Base-by-base conservation (phyloP, 331 rosid species). In the Dryas integrifolia region DNA sequence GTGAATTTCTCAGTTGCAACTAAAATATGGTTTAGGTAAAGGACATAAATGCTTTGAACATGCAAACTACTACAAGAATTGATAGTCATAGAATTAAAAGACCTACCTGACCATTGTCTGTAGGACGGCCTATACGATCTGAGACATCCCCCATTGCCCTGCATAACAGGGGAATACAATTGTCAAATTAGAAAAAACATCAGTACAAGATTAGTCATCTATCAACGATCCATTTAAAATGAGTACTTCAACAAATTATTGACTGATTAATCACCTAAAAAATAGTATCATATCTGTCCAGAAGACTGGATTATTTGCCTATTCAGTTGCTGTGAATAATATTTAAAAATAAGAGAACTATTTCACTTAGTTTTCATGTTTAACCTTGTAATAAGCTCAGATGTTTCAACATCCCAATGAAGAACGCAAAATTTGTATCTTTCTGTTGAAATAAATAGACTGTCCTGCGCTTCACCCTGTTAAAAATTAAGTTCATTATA, bases 61-160 rank as follows among this genome's bases (percentile, higher is more conserved):
- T 43, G 47, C 39, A 59, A 68, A 59, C 72, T 66, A 43, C 39
- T 15, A 61, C 15, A 50, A 39, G 52, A 53, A 57, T 16, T 24
- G 44, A 55, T n/a, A 55, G 39, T 38, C 13, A 46, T 47, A 63
- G 53, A 21, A 53, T 62, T 9, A 76, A 53, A 21, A 61, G 69
- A 66, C 73, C 46, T 84, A 95, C 99, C 96, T 95, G 99, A 16
- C 99, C 97, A 67, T 89, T 90, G 82, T 95, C 99, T 14, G 97
- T 89, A 6, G 99, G 93, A 65, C 97, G 96, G 70, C 98, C 99
- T 53, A 92, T 95, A 67, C 97, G 96, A 78, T 95, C 99, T n/a
- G 98, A 95, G 79, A 95, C 98, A 66, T 95, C 99, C 69, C 98
- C 99, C 98, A 89, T 95, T 48, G 99, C 92, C 83, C 99, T 95